Conservation (phyloP, 805 yeast species). For the Spathaspora hagerdaliae region DNA sequence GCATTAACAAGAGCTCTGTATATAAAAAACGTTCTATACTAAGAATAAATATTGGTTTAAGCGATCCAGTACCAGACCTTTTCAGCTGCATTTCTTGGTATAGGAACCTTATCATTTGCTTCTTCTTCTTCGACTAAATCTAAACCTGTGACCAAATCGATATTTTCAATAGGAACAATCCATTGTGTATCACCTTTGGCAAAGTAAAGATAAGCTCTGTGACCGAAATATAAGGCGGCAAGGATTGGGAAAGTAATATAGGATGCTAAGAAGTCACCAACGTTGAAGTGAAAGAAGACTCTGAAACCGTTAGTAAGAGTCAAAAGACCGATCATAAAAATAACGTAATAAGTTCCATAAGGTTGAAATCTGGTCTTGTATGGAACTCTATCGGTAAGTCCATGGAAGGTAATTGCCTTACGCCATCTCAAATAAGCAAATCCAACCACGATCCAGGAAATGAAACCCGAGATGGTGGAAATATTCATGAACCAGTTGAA, state of each 20-base stretch:
- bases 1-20: neutral
- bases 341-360: constrained; percentile 51
- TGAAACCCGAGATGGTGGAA: constrained; percentile 62
- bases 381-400: constrained; percentile 52
- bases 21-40: neutral
- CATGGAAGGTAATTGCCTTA: constrained; percentile 54
- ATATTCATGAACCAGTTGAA: constrained; percentile 66
- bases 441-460: constrained; percentile 56
- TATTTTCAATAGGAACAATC: constrained; percentile 49
- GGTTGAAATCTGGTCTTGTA: constrained; percentile 56
- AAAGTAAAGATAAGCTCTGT: constrained; percentile 42
- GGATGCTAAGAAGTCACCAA: constrained; percentile 63
- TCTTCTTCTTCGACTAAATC: constrained; percentile 57
- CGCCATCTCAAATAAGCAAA: constrained; percentile 60
- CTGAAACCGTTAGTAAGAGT: constrained; percentile 71
- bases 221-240: constrained; percentile 52
- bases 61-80: constrained; percentile 51
- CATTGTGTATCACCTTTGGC: constrained; percentile 26
- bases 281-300: constrained; percentile 57
- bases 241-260: constrained; percentile 64
- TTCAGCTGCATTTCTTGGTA: constrained; percentile 39
- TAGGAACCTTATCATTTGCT: constrained; percentile 29
- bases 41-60: constrained; percentile 9
- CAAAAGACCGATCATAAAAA: constrained; percentile 47
- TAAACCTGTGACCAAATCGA: constrained; percentile 60